Evolutionary conservation across 2,329 filamentous ascomycete genomes (phyloP).

Genomic region (Pestalotiopsis sp.): DNA sequence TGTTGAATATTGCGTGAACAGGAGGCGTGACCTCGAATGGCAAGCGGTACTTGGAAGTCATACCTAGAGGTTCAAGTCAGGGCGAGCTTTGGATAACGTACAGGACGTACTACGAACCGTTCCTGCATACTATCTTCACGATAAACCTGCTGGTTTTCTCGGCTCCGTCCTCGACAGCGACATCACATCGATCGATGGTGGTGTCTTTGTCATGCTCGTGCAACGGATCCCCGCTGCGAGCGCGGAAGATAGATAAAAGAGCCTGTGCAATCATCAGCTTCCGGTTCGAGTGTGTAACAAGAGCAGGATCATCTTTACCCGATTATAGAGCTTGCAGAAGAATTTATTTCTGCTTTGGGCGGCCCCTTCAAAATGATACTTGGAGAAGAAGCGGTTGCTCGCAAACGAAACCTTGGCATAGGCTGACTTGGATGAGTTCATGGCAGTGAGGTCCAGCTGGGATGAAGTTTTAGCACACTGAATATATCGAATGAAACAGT

Average conservation of each 20-base stretch:
- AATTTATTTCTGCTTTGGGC: constrained; percentile 61
- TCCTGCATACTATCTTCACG: constrained; percentile 73
- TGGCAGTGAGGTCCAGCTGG: constrained; percentile 72
- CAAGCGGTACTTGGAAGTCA: constrained; percentile 77
- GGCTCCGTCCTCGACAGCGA: constrained; percentile 71
- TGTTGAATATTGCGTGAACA: constrained; percentile 76
- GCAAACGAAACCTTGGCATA: constrained; percentile 75
- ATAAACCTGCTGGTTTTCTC: constrained; percentile 74
- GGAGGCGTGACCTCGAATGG: constrained; percentile 76
- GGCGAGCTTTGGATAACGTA: background rate
- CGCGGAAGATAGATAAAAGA: constrained; percentile 75
- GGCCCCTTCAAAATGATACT: constrained; percentile 66
- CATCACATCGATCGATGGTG: constrained; percentile 74
- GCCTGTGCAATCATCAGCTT: constrained; percentile 42
- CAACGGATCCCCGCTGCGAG: constrained; percentile 61
- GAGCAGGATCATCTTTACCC: constrained; percentile 43
- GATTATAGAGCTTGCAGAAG: constrained; percentile 75
- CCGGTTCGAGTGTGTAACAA: constrained; percentile 3
- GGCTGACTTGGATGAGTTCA: constrained; percentile 81
- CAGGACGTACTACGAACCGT: constrained; percentile 48
- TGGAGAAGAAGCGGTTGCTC: constrained; percentile 70
- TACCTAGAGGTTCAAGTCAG: constrained; percentile 44
- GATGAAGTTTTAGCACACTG: constrained; percentile 15
- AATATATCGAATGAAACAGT: background rate
- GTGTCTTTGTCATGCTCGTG: constrained; percentile 66